Evolutionary conservation across 2,329 filamentous ascomycete genomes (phyloP).

Genomic region (Cercospora sp.): DNA sequence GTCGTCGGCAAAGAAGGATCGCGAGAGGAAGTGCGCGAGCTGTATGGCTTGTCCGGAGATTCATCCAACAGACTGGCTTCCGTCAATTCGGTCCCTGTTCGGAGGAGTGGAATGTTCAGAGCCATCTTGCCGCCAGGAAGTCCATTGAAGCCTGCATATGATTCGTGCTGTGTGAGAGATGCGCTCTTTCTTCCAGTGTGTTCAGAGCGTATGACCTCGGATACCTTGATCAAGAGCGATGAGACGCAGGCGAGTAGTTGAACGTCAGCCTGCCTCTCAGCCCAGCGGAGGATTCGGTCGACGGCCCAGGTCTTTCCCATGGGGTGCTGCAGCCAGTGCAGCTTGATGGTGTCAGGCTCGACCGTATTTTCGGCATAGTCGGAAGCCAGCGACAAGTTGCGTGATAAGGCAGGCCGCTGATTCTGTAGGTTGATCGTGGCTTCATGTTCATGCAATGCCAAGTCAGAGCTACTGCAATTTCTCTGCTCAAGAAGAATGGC

Average conservation of each 20-base stretch:
- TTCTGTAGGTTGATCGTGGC: constrained; percentile 52
- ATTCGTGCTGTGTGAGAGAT: neutral
- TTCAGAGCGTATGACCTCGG: neutral
- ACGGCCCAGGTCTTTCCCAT: constrained; percentile 59
- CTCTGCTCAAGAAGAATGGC: constrained; percentile 75
- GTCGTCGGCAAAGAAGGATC: constrained; percentile 35
- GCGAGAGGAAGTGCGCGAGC: constrained; percentile 30
- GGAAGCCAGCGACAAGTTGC: constrained; percentile 16
- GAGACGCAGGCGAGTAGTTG: constrained; percentile 68
- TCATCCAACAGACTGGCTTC: constrained; percentile 16
- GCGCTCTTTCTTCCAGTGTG: neutral
- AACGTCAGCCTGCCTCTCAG: constrained; percentile 60
- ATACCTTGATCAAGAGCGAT: constrained; percentile 57
- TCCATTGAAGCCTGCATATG: neutral
- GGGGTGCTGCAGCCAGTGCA: constrained; percentile 46
- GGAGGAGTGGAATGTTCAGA: constrained; percentile 21
- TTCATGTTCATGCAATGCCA: neutral
- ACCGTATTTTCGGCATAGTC: neutral
- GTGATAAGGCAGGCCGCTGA: constrained; percentile 13
- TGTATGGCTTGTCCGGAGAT: constrained; percentile 23
- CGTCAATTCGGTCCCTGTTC: constrained; percentile 17
- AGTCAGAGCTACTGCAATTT: neutral
- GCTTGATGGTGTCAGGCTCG: neutral
- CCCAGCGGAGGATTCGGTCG: constrained; percentile 59
- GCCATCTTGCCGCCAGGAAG: neutral